Evolutionary conservation across 139 green algal species (phyloP), one percentile per base, ranked within the genome.

Genomic region (Chlamydomonas asymmetrica): DNA sequence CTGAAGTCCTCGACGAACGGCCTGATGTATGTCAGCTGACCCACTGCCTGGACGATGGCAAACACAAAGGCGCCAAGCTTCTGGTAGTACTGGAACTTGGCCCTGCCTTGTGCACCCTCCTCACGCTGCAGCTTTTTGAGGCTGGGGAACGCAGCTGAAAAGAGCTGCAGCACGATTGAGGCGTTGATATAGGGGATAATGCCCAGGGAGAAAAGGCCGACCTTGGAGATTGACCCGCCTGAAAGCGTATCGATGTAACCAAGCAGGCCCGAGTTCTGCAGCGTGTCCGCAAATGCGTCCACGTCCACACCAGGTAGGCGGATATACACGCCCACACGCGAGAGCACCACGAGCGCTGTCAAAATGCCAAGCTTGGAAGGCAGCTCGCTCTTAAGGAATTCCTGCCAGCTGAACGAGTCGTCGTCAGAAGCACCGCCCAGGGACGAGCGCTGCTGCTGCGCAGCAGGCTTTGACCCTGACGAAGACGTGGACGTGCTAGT

Each of bases 181-280:
- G 94, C 89, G 80, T 99, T 99, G 92, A 99, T 99, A 92, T 97
- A 98, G 39, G 96, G 96, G 70, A 99, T 95, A 82, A 99, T 99
- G 67, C 96, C 96, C n/a, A 99, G 91, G 8, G 89, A 97, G 84
- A 99, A 99, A 10, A 99, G 80, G n/a, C 96, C 96, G 3, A 97
- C 89, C 69, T 90, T 87, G 57, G 82, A 89, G 67, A 94, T 93
- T 45, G 85, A 94, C 9, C 90, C 90, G 18, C 89, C 92, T 20
- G 91, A 94, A 27, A 98, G 82, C 0, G 92, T 91, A 82, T 99
- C 96, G 40, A 99, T 92, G 85, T 98, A 98, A 3, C 92, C 90
- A 35, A 99, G 86, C 39, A 99, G 74, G 27, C 93, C 92, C 6
- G 75, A 87, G 38, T 77, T 76, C 63, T 83, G 68, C 77, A 97